These are phyloP conservation scores for Paratinospora sagittata DNA, from an alignment of 164 flowering plant species.

Conservation along the genomic window DNA sequence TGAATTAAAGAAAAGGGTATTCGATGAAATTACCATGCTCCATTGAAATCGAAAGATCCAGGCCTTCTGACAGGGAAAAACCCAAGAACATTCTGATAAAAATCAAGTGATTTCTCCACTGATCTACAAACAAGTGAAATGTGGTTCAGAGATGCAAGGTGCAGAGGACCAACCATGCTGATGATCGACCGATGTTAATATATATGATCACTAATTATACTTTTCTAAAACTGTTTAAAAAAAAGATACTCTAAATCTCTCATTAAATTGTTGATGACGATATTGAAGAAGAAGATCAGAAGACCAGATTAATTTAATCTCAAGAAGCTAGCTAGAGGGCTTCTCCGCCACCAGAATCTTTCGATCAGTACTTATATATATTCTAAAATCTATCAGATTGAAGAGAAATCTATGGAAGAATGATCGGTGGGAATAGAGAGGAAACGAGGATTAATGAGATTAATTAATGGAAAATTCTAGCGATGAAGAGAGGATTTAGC, in stretches of 20 bases:
- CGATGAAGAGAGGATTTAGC: neutral
- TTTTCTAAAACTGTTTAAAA: no score
- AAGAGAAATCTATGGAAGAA: no score
- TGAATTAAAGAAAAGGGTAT: no score
- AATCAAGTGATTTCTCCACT: conserved; percentile 51
- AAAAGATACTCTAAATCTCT: no score
- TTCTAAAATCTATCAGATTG: no score
- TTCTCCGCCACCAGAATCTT: no score
- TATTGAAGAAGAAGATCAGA: neutral
- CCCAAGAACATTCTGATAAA: conserved; percentile 64
- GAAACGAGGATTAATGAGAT: neutral
- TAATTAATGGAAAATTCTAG: neutral
- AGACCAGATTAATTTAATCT: neutral
- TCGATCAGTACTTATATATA: no score
- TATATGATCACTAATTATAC: no score
- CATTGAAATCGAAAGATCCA: conserved; percentile 73
- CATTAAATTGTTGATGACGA: neutral
- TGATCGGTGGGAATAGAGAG: no score
- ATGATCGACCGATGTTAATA: no score
- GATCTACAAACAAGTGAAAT: conserved; percentile 65
- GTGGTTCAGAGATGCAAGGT: conserved; percentile 65
- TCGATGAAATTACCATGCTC: conserved; percentile 88
- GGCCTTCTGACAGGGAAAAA: conserved; percentile 69
- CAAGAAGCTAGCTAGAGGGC: no score
- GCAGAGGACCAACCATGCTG: conserved; percentile 32